phyloP scores from a whole-genome alignment of 768 basidiomycete genomes.

The Gyrodon lividus region DNA sequence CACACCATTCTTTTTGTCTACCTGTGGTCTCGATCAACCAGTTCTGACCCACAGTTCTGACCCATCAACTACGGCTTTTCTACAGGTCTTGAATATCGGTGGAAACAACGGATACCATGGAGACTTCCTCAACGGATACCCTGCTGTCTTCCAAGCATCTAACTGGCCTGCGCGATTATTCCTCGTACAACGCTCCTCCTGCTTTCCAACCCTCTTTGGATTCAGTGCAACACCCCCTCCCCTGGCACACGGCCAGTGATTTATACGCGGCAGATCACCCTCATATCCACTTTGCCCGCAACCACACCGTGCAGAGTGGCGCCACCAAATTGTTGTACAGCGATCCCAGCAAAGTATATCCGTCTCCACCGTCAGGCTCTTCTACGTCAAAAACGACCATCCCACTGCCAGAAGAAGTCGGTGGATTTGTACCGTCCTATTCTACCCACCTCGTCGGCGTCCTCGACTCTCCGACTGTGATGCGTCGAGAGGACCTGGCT shows the following conservation, averaged over 20 bases:
- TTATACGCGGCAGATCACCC: conserved; percentile 16
- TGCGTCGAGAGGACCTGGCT: conserved; percentile 30
- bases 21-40: neutral
- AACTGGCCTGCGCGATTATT: conserved; percentile 5
- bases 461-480: conserved; percentile 35
- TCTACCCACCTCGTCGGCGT: conserved; percentile 30
- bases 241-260: conserved; percentile 21
- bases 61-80: neutral
- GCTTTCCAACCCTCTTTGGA: conserved; percentile 16
- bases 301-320: conserved; percentile 12
- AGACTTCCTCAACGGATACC: conserved; percentile 30
- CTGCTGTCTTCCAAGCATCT: conserved; percentile 16
- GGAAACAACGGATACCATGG: conserved; percentile 34
- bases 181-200: conserved; percentile 9
- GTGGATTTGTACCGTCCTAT: conserved; percentile 18
- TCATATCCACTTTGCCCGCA: conserved; percentile 15
- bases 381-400: conserved; percentile 26
- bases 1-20: neutral
- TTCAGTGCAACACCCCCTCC: conserved; percentile 12
- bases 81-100: conserved; percentile 34
- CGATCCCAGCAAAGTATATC: conserved; percentile 24
- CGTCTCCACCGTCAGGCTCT: conserved; percentile 28
- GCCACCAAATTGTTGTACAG: conserved; percentile 14
- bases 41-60: too few relatives aligned
- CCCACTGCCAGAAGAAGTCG: conserved; percentile 26